Evolutionary conservation across 805 yeast species (phyloP), one percentile per base, ranked within the genome.

Genomic region (Candida loeiensis): DNA sequence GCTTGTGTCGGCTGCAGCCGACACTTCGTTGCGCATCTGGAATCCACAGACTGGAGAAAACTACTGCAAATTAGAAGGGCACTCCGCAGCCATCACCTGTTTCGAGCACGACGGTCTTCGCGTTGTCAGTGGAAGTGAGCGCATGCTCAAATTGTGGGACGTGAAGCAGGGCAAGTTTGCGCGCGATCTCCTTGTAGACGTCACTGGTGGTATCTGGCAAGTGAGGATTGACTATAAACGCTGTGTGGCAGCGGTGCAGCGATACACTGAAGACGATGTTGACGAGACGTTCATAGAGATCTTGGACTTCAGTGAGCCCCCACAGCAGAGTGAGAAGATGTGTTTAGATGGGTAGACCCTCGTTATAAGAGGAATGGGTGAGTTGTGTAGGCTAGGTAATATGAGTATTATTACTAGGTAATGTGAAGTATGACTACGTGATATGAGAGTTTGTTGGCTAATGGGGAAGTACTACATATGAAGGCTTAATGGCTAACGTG

Each of bases 1-100:
- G 35, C 68, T 93, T 9, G 95, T 91, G 1, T 84, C 95, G 33
- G 99, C 96, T 0, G 98, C 97, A 2, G 98, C 98, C 0, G 99
- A 93, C 60, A 79, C 93, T 3, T 82, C 96, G 0, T 71, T 93
- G 30, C 74, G 97, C 37, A 82, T 91, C 2, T 93, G 99, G 99
- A 85, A 93, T 55, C 93, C 96, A 1, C 77, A 77, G 19, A 76
- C 81, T 6, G 89, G 86, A 20, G 73, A 74, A 15, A 77, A 85
- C 30, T 67, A 70, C 37, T 77, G 78, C 54, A 77, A 84, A 36
- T 74, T 89, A 43, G 82, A 85, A 49, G 95, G 96, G 22, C 91
- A 89, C 59, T 76, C 80, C 19, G 77, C 80, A 11, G 95, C 98
- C 0, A 90, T 93, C 35, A 89, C 98, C 0, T 91, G 98, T 45